A percentile compares a stretch with the other conserved stretches of the same genome.
Evolutionary conservation across 192 early-diverging fungal species (phyloP).

Genomic region (Phlyctochytrium planicorne): DNA sequence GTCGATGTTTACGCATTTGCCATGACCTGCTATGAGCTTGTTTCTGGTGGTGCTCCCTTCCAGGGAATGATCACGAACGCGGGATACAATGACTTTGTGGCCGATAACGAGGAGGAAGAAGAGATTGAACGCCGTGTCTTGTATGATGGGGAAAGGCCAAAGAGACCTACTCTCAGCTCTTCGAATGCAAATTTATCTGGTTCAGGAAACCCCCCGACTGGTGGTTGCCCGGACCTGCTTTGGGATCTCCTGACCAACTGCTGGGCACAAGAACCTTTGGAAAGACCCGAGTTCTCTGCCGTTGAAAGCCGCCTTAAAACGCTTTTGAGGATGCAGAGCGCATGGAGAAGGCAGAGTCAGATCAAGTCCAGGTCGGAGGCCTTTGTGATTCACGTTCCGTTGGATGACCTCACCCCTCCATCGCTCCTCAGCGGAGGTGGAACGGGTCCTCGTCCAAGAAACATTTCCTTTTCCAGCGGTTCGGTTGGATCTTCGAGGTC

Average conservation of each 20-base stretch:
- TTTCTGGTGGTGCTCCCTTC: slow-evolving; percentile 27
- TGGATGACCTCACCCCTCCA: slow-evolving; percentile 22
- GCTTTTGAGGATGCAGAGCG: slow-evolving; percentile 22
- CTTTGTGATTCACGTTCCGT: slow-evolving; percentile 27
- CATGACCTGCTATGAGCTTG: slow-evolving; percentile 33
- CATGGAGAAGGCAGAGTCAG: slow-evolving; percentile 21
- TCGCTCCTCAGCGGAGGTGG: slow-evolving; percentile 8
- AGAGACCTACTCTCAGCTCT: not conserved
- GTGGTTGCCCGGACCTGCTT: slow-evolving; percentile 25
- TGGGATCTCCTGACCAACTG: slow-evolving; percentile 24
- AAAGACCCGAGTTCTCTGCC: slow-evolving; percentile 19
- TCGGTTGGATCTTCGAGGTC: not conserved
- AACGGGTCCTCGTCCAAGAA: not conserved
- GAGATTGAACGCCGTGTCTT: slow-evolving; percentile 25
- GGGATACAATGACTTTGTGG: slow-evolving; percentile 22
- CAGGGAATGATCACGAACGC: slow-evolving; percentile 18
- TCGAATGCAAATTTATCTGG: not conserved
- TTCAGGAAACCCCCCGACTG: not conserved
- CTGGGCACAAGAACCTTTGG: slow-evolving; percentile 22
- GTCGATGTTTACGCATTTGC: slow-evolving; percentile 32
- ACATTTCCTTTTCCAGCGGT: not conserved
- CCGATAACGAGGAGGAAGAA: slow-evolving; percentile 21
- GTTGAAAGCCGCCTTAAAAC: slow-evolving; percentile 17
- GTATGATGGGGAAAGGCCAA: slow-evolving; percentile 17
- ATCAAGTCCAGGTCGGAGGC: slow-evolving; percentile 27